Percentiles rank a stretch among this genome's conserved stretches.
Conservation (phyloP, 2,329 filamentous ascomycete species). For the Penicillium sp. region DNA sequence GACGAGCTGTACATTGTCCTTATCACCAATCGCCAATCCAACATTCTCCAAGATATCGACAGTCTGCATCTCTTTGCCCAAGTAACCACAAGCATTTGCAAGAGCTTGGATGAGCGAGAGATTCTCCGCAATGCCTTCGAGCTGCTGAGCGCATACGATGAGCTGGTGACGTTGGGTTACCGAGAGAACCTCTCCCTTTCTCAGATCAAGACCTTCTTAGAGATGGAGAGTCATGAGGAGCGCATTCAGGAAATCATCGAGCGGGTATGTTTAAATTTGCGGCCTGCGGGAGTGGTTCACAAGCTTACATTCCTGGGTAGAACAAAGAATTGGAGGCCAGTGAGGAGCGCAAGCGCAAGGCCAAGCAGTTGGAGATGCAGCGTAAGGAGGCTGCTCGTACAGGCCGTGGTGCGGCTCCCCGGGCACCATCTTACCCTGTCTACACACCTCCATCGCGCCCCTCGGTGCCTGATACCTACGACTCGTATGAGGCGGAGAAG, state of each 20-base stretch:
- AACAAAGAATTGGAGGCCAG: slow-evolving; percentile 99
- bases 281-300: not conserved
- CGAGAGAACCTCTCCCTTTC: slow-evolving; percentile 92
- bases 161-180: slow-evolving; percentile 94
- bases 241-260: slow-evolving; percentile 98
- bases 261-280: slow-evolving; percentile 59
- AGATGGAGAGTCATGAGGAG: slow-evolving; percentile 99
- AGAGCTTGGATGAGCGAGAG: slow-evolving; percentile 91
- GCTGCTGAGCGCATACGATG: slow-evolving; percentile 93
- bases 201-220: slow-evolving; percentile 98
- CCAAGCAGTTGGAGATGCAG: slow-evolving; percentile 98
- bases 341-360: slow-evolving; percentile 97
- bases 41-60: slow-evolving; percentile 98
- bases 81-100: slow-evolving; percentile 95
- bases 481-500: slow-evolving; percentile 95
- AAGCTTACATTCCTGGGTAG: slow-evolving; percentile 50
- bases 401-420: slow-evolving; percentile 67
- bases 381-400: slow-evolving; percentile 90
- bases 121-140: slow-evolving; percentile 95
- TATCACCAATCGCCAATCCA: slow-evolving; percentile 98
- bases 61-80: slow-evolving; percentile 97
- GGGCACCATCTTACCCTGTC: slow-evolving; percentile 81
- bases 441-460: slow-evolving; percentile 81
- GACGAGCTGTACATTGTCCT: slow-evolving; percentile 99
- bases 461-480: slow-evolving; percentile 78